Base-by-base conservation (phyloP, 2,329 filamentous ascomycete genomes). In the Arthrobotrys megalospora region DNA sequence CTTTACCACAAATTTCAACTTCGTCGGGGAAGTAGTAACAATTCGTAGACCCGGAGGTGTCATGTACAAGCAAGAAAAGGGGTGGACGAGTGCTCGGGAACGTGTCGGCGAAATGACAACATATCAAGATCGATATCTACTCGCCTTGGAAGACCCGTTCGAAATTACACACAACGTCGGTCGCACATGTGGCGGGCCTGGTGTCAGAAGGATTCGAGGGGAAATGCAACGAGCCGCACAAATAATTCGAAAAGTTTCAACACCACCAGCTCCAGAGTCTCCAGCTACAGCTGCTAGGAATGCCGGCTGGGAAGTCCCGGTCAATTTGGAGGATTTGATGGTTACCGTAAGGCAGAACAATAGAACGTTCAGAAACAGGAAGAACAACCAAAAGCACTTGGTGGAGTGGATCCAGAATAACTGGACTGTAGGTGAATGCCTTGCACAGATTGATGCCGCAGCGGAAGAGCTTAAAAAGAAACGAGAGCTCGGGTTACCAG, bases 141-240 rank as follows among this genome's bases (percentile, higher is more conserved):
- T 97, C 80, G 93, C 93, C 36, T 94, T 97, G 77, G 94, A 97
- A 83, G 94, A 97, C 83, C 94, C 94, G 0, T 97, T 97, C 82
- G 93, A 97, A 85, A 85, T 90, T 1, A 91, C 93, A 47, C 93
- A 97, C 84, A 97, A 97, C 81, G 92, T 97, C 38, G 94, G 92
- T 2, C 88, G 93, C 62, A 97, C 93, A 8, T 82, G 81, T 43
- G 81, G 80, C 55, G 66, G 48, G 8, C 38, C 63, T 32, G 81
- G 81, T 14, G 81, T 82, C 2, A 64, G 68, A 11, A 80, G 80
- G 34, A 82, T 82, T 7, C 80, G 80, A 16, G 78, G 79, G 7
- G 81, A 82, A 53, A 80, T 82, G 48, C 80, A 79, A 28, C 80
- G 81, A 32, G 81, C 81, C 7, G 77, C 81, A 8, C 70, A 68